Base-by-base conservation (phyloP, 139 green algal genomes). In the Microglena sp. region DNA sequence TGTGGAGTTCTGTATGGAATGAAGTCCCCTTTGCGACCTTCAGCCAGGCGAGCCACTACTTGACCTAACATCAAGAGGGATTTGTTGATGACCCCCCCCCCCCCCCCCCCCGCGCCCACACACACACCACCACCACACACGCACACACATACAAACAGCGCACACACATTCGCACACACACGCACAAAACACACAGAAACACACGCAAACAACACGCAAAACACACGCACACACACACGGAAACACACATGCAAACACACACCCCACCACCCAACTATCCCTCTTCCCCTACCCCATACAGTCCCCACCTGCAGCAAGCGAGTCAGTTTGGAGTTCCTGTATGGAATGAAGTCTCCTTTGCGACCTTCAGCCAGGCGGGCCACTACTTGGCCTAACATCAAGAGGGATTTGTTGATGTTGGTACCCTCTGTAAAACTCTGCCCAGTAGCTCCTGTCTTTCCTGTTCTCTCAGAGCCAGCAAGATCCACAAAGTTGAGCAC, bases 301-400 rank as follows among this genome's bases (percentile, higher is more conserved):
- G n/a, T n/a, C 40, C 46, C 1, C 33, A 62, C 74, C 61, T 78
- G 77, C 50, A 88, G 74, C 54, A 88, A 45, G 4, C 78, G 66
- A 2, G 81, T 88, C 4, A 88, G 82, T 69, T 83, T 86, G 45
- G 73, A 82, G 61, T 88, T 77, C n/a, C 82, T 71, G 72, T 79
- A 86, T 11, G 82, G 77, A 5, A 88, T 71, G 71, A 85, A 83
- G 29, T 43, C 36, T n/a, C 68, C 55, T 18, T 35, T 33, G n/a
- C 40, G 40, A 15, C 65, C 69, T 32, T 77, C 64, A 15, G 71
- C 71, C 59, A 77, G 60, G n/a, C 62, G 50, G 1, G 76, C 56
- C 2, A 85, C 67, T 28, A 85, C 78, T 8, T 74, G 75, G 43
- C 75, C 78, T 26, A 85, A 68, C 40, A 77, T 77, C 15, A 77